A percentile compares a stretch with the other conserved stretches of the same genome.
phyloP scores from a whole-genome alignment of 1,284 basidiomycete genomes.

The Trichosporon sp. region DNA sequence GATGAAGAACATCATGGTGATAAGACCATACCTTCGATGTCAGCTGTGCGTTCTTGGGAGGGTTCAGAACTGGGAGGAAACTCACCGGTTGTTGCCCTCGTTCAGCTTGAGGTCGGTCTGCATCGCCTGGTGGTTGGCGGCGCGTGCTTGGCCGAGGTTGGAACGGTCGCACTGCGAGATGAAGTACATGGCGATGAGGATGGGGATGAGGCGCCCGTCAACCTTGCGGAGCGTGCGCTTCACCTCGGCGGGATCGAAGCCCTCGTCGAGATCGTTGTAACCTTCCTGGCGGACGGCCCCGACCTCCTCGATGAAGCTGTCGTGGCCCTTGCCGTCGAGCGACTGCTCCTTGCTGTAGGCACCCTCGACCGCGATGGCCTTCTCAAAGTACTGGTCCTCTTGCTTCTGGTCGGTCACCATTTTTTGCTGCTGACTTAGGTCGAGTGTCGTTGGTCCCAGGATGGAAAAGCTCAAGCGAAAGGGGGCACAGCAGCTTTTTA shows the following conservation, averaged over 20 bases:
- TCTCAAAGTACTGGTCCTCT: neutral
- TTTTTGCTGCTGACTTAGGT: neutral
- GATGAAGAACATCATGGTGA: conserved; percentile 42
- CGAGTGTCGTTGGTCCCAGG: neutral
- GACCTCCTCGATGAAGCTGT: neutral
- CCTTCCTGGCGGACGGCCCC: neutral
- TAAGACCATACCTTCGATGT: conserved; percentile 40
- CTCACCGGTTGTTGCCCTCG: conserved; percentile 40
- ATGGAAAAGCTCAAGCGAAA: neutral
- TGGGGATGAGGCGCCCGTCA: conserved; percentile 13
- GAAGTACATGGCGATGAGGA: conserved; percentile 16
- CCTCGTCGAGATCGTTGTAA: conserved; percentile 15
- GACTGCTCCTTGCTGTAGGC: neutral
- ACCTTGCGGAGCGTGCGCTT: conserved; percentile 9
- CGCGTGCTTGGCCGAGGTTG: conserved; percentile 25
- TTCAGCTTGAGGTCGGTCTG: conserved; percentile 25
- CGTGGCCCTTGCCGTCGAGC: conserved; percentile 1
- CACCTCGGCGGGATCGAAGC: conserved; percentile 10
- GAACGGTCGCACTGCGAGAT: conserved; percentile 19
- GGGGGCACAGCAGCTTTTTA: neutral
- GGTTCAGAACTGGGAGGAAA: conserved; percentile 25
- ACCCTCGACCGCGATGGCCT: neutral
- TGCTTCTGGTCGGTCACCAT: neutral
- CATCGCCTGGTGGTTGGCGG: conserved; percentile 23
- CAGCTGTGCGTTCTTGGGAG: neutral